Evolutionary conservation across 768 basidiomycete species (phyloP).

Genomic region (Lentinula edodes): DNA sequence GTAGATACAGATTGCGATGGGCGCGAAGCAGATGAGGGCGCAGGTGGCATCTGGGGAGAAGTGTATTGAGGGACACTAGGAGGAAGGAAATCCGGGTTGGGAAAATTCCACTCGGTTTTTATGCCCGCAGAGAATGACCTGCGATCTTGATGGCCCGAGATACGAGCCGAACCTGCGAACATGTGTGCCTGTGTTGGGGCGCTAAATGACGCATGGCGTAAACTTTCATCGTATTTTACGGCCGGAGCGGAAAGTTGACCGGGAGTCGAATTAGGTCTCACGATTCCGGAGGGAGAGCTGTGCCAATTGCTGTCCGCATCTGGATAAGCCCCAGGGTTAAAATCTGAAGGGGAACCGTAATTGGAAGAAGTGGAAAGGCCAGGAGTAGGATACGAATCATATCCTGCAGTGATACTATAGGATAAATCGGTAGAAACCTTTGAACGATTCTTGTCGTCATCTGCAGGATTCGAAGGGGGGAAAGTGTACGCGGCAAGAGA

Average conservation of each 20-base stretch:
- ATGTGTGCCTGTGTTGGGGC: constrained; percentile 54
- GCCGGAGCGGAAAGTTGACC: constrained; percentile 47
- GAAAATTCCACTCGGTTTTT: constrained; percentile 71
- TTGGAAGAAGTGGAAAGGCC: constrained; percentile 41
- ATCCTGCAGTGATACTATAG: constrained; percentile 32
- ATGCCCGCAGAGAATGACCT: constrained; percentile 38
- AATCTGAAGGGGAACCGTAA: constrained; percentile 45
- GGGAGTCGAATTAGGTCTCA: constrained; percentile 65
- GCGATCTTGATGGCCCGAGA: constrained; percentile 65
- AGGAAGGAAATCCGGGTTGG: constrained; percentile 51
- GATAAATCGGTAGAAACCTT: constrained; percentile 45
- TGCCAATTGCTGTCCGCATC: constrained; percentile 55
- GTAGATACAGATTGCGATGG: constrained; percentile 46
- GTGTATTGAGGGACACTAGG: constrained; percentile 29
- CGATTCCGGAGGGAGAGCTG: constrained; percentile 47
- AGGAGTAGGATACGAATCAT: constrained; percentile 46
- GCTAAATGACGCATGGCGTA: constrained; percentile 66
- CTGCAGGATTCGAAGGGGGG: constrained; percentile 40
- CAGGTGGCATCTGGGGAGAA: constrained; percentile 40
- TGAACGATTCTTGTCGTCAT: constrained; percentile 35
- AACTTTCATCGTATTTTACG: constrained; percentile 65
- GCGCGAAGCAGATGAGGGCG: constrained; percentile 34
- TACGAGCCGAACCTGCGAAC: constrained; percentile 64
- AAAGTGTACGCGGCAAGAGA: constrained; percentile 50
- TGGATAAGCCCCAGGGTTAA: constrained; percentile 39